These are phyloP conservation scores for Ogataea glucozyma DNA, from an alignment of 805 yeast genomes.

Conservation along the genomic window DNA sequence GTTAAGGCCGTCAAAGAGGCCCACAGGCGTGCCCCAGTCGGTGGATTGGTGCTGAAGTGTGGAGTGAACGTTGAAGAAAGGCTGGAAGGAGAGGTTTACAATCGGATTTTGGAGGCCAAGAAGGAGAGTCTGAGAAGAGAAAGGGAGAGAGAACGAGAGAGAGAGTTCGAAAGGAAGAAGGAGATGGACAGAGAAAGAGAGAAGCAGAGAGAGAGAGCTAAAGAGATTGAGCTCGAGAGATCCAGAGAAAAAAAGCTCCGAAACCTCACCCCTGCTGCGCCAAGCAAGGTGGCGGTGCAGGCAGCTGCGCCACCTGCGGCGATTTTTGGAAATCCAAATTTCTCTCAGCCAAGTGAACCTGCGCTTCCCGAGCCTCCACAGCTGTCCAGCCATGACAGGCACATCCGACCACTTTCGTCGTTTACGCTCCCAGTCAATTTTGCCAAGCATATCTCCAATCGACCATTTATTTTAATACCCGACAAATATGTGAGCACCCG, in stretches of 20 bases:
- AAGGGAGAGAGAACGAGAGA: conserved; percentile 25
- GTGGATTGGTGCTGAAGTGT: conserved; percentile 53
- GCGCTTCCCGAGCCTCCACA: conserved; percentile 16
- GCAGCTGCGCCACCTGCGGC: too few relatives aligned
- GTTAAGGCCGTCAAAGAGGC: conserved; percentile 43
- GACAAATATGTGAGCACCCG: conserved; percentile 50
- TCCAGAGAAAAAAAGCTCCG: too few relatives aligned
- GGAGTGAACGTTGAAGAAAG: conserved; percentile 49
- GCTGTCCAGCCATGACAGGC: conserved; percentile 34
- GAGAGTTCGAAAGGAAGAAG: conserved; percentile 16
- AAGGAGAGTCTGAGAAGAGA: conserved; percentile 39
- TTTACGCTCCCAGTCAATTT: conserved; percentile 49
- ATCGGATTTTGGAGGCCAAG: conserved; percentile 35
- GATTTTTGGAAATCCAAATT: conserved; percentile 7
- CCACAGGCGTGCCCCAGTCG: conserved; percentile 45
- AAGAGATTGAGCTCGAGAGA: conserved; percentile 9
- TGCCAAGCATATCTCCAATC: conserved; percentile 48
- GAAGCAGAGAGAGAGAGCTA: conserved; percentile 18
- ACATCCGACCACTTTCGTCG: conserved; percentile 30
- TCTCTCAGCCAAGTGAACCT: background rate
- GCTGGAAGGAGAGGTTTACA: conserved; percentile 37
- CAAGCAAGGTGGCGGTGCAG: too few relatives aligned
- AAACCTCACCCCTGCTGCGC: too few relatives aligned
- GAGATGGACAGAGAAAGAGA: conserved; percentile 9
- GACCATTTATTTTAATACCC: conserved; percentile 59